These are phyloP conservation scores for Calocybe cyanea DNA, from an alignment of 768 basidiomycete species.

Conservation along the genomic window DNA sequence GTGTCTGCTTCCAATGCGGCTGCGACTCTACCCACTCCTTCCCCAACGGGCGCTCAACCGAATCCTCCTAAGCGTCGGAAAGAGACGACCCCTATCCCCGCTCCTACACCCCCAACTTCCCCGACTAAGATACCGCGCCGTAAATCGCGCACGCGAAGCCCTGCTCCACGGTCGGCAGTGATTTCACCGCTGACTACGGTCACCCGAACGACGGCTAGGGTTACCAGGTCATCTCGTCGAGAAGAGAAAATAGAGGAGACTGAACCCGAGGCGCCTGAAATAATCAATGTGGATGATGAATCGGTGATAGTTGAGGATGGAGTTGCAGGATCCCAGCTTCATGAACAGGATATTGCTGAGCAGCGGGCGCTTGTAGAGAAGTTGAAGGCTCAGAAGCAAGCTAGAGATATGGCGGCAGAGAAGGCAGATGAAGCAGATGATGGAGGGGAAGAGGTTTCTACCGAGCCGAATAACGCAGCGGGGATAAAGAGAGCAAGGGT, in stretches of 20 bases:
- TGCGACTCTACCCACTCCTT: slow-evolving; percentile 37
- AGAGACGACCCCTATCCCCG: slow-evolving; percentile 53
- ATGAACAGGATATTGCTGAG: slow-evolving; percentile 68
- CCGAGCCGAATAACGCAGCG: slow-evolving; percentile 18
- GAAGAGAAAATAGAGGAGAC: slow-evolving; percentile 23
- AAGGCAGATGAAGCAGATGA: slow-evolving; percentile 42
- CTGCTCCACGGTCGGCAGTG: slow-evolving; percentile 28
- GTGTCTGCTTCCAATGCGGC: slow-evolving; percentile 18
- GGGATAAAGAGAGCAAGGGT: slow-evolving; percentile 56
- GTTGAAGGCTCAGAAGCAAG: slow-evolving; percentile 62
- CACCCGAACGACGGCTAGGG: slow-evolving; percentile 33
- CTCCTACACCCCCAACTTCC: slow-evolving; percentile 39
- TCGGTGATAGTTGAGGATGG: slow-evolving; percentile 47
- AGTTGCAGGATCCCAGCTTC: slow-evolving; percentile 58
- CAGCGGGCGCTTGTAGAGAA: slow-evolving; percentile 74
- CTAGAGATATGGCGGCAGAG: slow-evolving; percentile 22
- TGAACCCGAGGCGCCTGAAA: slow-evolving; percentile 39
- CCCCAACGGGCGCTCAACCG: slow-evolving; percentile 35
- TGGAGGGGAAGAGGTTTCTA: slow-evolving; percentile 28
- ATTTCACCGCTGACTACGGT: slow-evolving; percentile 32
- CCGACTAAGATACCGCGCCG: slow-evolving; percentile 22
- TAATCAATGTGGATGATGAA: slow-evolving; percentile 70
- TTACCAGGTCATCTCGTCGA: slow-evolving; percentile 27
- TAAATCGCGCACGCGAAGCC: slow-evolving; percentile 40
- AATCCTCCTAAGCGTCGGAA: slow-evolving; percentile 60